Conservation (phyloP, 331 rosid species). For the Quercus tomentella region DNA sequence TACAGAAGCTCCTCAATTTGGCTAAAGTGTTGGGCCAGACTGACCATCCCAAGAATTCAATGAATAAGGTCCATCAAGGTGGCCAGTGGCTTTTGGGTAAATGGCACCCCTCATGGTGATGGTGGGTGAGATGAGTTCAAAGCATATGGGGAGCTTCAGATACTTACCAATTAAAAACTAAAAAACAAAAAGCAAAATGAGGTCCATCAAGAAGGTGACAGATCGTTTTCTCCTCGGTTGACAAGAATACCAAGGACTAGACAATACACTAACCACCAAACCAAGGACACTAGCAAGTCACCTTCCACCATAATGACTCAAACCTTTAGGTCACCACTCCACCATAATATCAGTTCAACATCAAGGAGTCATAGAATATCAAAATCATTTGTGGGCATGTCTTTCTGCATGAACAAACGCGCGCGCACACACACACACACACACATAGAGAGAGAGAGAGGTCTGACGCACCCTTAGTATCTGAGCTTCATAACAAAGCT, state of each 20-base stretch:
- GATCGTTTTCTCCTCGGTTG: not conserved
- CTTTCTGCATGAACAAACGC: not conserved
- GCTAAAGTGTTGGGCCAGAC: not conserved
- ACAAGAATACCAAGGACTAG: not conserved
- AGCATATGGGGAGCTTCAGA: too few relatives aligned
- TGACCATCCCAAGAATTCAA: not conserved
- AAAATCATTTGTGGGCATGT: not conserved
- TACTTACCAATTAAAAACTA: too few relatives aligned
- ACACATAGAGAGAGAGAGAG: not conserved
- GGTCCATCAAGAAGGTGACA: not conserved
- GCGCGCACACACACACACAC: not conserved
- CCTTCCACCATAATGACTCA: not conserved
- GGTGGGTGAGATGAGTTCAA: too few relatives aligned
- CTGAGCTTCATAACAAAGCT: constrained; percentile 90
- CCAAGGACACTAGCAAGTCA: not conserved
- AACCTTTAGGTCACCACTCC: not conserved
- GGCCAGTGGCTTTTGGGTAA: too few relatives aligned
- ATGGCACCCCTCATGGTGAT: too few relatives aligned
- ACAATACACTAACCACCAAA: not conserved
- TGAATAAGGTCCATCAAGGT: not conserved
- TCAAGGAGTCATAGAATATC: not conserved
- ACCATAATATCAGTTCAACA: not conserved
- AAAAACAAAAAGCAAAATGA: too few relatives aligned
- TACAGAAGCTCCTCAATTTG: not conserved
- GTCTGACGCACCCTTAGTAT: constrained; percentile 66